A percentile compares a stretch with the other conserved stretches of the same genome.
Conservation (phyloP, 495 filamentous ascomycete species). For the Polyplosphaeria fusca region DNA sequence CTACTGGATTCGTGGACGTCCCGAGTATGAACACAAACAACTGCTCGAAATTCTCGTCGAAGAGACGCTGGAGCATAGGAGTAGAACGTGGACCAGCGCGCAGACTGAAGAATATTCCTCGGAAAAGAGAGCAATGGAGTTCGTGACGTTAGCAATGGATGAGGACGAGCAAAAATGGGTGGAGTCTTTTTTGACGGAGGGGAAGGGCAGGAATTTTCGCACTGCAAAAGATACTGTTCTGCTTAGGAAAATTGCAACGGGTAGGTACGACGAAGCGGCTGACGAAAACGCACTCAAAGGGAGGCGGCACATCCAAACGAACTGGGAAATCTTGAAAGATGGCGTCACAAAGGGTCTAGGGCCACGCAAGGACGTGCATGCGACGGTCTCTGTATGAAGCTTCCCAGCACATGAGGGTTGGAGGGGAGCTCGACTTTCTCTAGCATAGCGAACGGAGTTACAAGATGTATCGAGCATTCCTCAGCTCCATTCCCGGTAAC, state of each 20-base stretch:
- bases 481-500: no score
- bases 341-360: constrained; percentile 28
- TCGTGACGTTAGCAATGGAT: constrained; percentile 67
- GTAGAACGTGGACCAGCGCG: constrained; percentile 42
- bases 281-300: constrained; percentile 40
- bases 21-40: constrained; percentile 55
- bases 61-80: constrained; percentile 52
- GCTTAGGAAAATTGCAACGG: constrained; percentile 62
- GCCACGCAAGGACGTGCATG: constrained; percentile 14
- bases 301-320: constrained; percentile 52
- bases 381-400: constrained; percentile 15
- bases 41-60: constrained; percentile 67
- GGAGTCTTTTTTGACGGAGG: constrained; percentile 57
- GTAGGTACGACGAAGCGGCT: constrained; percentile 43
- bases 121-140: constrained; percentile 55
- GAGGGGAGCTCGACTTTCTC: neutral
- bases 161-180: constrained; percentile 71
- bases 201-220: constrained; percentile 58
- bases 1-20: constrained; percentile 64
- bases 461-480: no score
- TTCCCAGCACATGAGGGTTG: no score
- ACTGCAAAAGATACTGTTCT: constrained; percentile 66
- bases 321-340: constrained; percentile 45
- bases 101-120: constrained; percentile 36
- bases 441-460: constrained; percentile 2